Evolutionary conservation across 352 stramenopile species (phyloP).

Genomic region (Pelagophyceae sp.): DNA sequence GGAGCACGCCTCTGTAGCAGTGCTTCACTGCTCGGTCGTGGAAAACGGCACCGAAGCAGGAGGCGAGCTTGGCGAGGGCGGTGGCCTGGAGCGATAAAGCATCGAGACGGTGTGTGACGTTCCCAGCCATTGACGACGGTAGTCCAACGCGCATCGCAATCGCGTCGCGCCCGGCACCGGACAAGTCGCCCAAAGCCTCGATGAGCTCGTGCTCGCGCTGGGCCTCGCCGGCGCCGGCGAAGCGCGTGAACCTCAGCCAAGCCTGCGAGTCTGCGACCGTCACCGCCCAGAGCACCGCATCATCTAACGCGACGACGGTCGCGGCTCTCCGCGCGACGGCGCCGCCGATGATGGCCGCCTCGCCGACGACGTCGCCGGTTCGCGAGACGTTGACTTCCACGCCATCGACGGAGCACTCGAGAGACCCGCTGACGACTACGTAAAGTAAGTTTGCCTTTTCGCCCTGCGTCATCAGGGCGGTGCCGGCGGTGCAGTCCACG

Average conservation of each 20-base stretch:
- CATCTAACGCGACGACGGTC: neutral
- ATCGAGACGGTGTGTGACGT: neutral
- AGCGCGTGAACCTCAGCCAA: too few relatives aligned
- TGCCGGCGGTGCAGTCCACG: neutral
- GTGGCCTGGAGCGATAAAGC: neutral
- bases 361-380: neutral
- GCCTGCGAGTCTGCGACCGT: neutral
- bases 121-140: neutral
- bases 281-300: neutral
- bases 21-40: neutral
- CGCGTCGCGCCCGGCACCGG: neutral
- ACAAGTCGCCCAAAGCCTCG: neutral
- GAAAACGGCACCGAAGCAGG: neutral
- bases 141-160: neutral
- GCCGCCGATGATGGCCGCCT: neutral
- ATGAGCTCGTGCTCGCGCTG: neutral
- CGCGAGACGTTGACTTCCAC: neutral
- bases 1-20: neutral
- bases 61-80: neutral
- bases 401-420: constrained; percentile 1
- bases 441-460: neutral
- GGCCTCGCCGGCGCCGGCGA: too few relatives aligned
- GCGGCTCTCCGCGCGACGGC: neutral
- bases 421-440: neutral
- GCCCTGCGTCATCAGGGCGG: neutral